A percentile compares a stretch with the other conserved stretches of the same genome.
phyloP scores from a whole-genome alignment of 805 yeast species.

The Zygosaccharomyces rouxii region DNA sequence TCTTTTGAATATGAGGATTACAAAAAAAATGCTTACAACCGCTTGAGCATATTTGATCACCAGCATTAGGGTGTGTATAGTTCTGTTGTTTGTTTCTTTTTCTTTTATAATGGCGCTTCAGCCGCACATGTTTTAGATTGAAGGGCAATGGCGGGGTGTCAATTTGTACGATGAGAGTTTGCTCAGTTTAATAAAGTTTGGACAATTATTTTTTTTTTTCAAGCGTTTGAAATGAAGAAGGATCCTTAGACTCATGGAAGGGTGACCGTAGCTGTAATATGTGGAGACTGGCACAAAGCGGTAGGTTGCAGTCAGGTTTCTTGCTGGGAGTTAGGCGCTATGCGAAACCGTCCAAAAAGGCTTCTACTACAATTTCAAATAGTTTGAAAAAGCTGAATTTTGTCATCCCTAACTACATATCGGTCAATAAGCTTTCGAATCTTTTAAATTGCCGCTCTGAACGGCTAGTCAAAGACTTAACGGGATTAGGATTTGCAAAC shows the following conservation, averaged over 20 bases:
- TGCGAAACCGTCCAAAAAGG: slow-evolving; percentile 11
- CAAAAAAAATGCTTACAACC: slow-evolving; percentile 31
- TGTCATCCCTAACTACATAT: slow-evolving; percentile 66
- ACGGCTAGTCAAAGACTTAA: slow-evolving; percentile 53
- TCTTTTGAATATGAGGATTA: slow-evolving; percentile 32
- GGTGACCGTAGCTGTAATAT: neutral
- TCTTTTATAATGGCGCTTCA: neutral
- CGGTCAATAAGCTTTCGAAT: slow-evolving; percentile 75
- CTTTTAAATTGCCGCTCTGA: slow-evolving; percentile 62
- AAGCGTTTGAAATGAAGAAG: neutral
- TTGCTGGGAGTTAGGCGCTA: neutral
- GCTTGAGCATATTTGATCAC: slow-evolving; percentile 26
- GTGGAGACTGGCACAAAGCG: neutral
- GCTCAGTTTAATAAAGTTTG: neutral
- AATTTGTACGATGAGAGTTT: slow-evolving; percentile 6
- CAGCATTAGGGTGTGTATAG: neutral
- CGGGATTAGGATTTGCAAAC: slow-evolving; percentile 70
- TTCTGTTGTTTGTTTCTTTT: neutral
- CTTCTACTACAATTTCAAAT: slow-evolving; percentile 15
- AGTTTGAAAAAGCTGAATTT: slow-evolving; percentile 19
- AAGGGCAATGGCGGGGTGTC: neutral
- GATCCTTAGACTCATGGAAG: neutral
- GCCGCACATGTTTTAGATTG: neutral
- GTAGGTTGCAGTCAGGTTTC: neutral
- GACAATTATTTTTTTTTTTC: neutral